These are phyloP conservation scores for Saccharomycopsis fodiens DNA, from an alignment of 805 yeast species.

Conservation along the genomic window DNA sequence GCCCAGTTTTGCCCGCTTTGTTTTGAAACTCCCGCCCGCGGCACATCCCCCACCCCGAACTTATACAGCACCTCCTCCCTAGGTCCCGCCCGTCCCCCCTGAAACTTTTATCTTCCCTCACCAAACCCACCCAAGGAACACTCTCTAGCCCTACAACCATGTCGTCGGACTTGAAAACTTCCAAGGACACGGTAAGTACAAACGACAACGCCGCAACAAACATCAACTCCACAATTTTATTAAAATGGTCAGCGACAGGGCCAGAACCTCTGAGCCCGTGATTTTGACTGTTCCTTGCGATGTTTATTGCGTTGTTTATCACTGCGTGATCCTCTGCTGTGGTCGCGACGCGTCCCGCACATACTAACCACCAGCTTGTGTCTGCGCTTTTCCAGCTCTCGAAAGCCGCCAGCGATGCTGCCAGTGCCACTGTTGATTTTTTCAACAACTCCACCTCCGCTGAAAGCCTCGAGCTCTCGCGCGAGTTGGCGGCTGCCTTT, in stretches of 20 bases:
- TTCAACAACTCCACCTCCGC: slow-evolving; percentile 45
- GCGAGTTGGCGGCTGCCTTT: slow-evolving; percentile 36
- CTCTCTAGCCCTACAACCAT: neutral
- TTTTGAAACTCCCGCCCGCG: neutral
- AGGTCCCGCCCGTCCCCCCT: slow-evolving; percentile 1
- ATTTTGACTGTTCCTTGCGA: no score
- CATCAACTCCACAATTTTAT: neutral
- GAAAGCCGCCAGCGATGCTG: slow-evolving; percentile 81
- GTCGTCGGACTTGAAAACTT: slow-evolving; percentile 28
- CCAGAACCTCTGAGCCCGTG: no score
- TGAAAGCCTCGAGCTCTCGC: slow-evolving; percentile 38
- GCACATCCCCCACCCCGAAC: neutral
- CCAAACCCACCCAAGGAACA: neutral
- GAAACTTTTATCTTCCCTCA: neutral
- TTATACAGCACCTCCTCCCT: neutral
- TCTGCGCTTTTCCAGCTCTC: slow-evolving; percentile 76
- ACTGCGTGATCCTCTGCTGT: no score
- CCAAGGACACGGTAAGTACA: slow-evolving; percentile 32
- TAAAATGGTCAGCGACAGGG: no score
- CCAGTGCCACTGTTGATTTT: slow-evolving; percentile 71
- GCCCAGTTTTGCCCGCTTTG: neutral
- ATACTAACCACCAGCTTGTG: slow-evolving; percentile 40
- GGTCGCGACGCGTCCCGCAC: neutral
- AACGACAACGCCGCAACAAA: neutral
- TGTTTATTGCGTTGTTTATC: no score